These are phyloP conservation scores for Salvia miltiorrhiza DNA, from an alignment of 257 asterid genomes.

Conservation along the genomic window DNA sequence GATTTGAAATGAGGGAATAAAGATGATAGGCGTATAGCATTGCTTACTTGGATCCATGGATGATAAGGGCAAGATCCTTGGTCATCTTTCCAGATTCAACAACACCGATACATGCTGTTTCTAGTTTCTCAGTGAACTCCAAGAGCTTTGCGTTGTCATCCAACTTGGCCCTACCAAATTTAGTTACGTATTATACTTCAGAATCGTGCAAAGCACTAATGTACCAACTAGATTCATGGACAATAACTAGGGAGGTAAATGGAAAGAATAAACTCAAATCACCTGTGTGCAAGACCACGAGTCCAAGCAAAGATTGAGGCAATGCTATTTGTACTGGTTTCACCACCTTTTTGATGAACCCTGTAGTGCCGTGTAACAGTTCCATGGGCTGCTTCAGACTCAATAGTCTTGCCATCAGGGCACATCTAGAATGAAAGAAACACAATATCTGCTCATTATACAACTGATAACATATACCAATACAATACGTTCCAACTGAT, in stretches of 20 bases:
- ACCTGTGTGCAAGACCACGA: constrained; percentile 99
- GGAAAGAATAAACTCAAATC: not conserved
- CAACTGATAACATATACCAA: not conserved
- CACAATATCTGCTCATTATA: constrained; percentile 20
- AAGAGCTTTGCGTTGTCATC: constrained; percentile 74
- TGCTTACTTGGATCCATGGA: constrained; percentile 81
- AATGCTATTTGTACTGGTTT: constrained; percentile 98
- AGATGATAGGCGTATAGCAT: not conserved
- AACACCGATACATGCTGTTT: constrained; percentile 83
- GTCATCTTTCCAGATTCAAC: constrained; percentile 99
- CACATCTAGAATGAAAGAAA: constrained; percentile 59
- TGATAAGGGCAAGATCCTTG: constrained; percentile 93
- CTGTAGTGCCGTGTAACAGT: constrained; percentile 97
- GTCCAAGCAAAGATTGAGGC: constrained; percentile 99
- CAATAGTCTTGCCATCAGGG: constrained; percentile 99
- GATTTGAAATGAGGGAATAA: not conserved
- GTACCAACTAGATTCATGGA: not conserved
- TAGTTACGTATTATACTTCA: not conserved
- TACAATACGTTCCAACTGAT: not conserved
- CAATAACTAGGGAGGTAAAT: not conserved
- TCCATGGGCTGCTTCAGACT: constrained; percentile 99
- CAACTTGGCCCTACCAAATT: constrained; percentile 71
- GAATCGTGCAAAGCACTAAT: not conserved
- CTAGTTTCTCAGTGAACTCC: constrained; percentile 89
- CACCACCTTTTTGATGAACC: constrained; percentile 98